A percentile compares a stretch with the other conserved stretches of the same genome.
These are phyloP conservation scores for Calonectria ilicicola DNA, from an alignment of 2,329 filamentous ascomycete genomes.

Conservation along the genomic window DNA sequence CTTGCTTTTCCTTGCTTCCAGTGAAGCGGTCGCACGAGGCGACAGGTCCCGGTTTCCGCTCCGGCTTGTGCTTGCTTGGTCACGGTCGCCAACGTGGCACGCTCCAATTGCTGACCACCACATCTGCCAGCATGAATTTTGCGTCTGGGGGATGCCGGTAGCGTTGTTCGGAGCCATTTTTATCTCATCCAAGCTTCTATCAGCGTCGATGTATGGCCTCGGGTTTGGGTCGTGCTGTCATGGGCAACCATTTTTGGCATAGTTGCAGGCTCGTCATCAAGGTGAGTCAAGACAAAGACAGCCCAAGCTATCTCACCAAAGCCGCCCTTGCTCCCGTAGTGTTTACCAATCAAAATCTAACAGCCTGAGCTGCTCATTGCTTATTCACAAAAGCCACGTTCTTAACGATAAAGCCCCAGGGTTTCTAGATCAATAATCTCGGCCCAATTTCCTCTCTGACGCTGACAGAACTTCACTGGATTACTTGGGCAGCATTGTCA, in stretches of 20 bases:
- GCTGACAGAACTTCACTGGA: not conserved
- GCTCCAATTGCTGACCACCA: slow-evolving; percentile 21
- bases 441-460: not conserved
- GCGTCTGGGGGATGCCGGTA: not conserved
- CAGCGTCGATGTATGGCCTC: not conserved
- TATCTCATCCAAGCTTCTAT: not conserved
- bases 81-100: slow-evolving; percentile 22
- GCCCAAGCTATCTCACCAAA: not conserved
- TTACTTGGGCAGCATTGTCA: not conserved
- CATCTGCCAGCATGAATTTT: slow-evolving; percentile 10
- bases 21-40: not conserved
- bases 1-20: not conserved
- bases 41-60: not conserved
- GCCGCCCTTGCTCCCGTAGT: not conserved
- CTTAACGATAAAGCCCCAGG: too few relatives aligned
- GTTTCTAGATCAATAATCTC: not conserved
- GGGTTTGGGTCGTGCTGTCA: not conserved
- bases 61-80: not conserved
- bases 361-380: not conserved
- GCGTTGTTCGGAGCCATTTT: not conserved
- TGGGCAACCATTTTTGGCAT: not conserved
- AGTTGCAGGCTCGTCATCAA: not conserved
- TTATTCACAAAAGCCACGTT: not conserved
- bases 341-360: not conserved
- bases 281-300: slow-evolving; percentile 1